A percentile compares a stretch with the other conserved stretches of the same genome.
Conservation (phyloP, 2,329 filamentous ascomycete species). For the Daldinia sp. region DNA sequence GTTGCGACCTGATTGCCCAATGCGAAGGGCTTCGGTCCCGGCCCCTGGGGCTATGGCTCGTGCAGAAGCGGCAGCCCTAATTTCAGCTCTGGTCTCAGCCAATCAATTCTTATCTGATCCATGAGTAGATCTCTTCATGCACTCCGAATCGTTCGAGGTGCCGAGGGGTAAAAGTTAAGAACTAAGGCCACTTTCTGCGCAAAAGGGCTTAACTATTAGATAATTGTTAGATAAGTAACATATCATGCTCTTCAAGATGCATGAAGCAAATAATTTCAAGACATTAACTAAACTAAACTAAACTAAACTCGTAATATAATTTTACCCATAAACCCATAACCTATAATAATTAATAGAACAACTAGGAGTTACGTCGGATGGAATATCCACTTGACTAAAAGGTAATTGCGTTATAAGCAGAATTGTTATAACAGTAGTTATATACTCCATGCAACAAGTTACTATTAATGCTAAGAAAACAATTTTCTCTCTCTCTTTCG, state of each 20-base stretch:
- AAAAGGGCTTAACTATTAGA: background rate
- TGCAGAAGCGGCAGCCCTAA: constrained; percentile 20
- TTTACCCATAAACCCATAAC: background rate
- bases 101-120: constrained; percentile 8
- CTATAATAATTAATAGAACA: too few relatives aligned
- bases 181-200: background rate
- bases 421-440: too few relatives aligned
- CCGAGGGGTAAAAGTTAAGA: background rate
- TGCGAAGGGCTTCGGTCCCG: constrained; percentile 8
- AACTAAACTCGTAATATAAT: background rate
- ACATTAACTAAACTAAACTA: background rate
- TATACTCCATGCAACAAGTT: too few relatives aligned
- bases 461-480: background rate
- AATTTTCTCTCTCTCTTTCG: background rate
- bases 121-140: background rate
- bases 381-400: too few relatives aligned
- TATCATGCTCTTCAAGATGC: background rate
- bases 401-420: too few relatives aligned
- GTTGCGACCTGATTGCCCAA: constrained; percentile 22
- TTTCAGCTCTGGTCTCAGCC: constrained; percentile 18
- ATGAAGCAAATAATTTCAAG: background rate
- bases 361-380: too few relatives aligned
- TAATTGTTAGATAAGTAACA: background rate
- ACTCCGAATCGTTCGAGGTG: background rate
- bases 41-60: constrained; percentile 14